Evolutionary conservation across 495 filamentous ascomycete species (phyloP).

Genomic region (Penicillium coffeae): DNA sequence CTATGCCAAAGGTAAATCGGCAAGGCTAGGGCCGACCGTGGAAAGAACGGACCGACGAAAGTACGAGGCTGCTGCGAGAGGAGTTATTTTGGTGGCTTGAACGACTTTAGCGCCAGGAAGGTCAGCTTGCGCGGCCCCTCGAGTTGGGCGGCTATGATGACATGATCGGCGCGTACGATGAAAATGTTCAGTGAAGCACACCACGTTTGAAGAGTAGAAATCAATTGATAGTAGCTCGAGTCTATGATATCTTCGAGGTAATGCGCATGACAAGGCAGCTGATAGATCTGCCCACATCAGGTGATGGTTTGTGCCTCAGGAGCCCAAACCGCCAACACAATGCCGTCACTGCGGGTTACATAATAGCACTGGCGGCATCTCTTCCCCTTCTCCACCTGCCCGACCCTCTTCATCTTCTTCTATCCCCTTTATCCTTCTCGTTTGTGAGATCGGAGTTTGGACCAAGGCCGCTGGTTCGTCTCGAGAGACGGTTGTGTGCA

Average conservation of each 20-base stretch:
- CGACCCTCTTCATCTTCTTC: neutral
- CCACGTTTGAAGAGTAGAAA: neutral
- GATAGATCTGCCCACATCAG: neutral
- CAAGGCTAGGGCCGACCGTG: too few species aligned
- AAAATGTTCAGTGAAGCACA: too few species aligned
- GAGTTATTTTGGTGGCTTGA: too few species aligned
- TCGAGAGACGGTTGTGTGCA: slow-evolving; percentile 23
- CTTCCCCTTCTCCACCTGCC: slow-evolving; percentile 9
- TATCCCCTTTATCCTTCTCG: slow-evolving; percentile 9
- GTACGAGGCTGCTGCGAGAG: too few species aligned
- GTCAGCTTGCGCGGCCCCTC: neutral
- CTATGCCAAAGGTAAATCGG: too few species aligned
- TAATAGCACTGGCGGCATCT: slow-evolving; percentile 18
- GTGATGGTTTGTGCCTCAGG: slow-evolving; percentile 8
- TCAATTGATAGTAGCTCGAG: neutral
- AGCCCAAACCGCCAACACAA: slow-evolving; percentile 7
- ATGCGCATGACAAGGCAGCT: neutral
- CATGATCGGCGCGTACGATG: neutral
- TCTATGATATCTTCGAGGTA: neutral
- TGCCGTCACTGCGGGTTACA: slow-evolving; percentile 18
- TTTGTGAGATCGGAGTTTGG: slow-evolving; percentile 8
- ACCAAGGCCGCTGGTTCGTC: slow-evolving; percentile 10
- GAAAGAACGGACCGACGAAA: too few species aligned
- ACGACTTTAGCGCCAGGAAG: neutral
- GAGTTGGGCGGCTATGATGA: neutral